These are phyloP conservation scores for Pythium coloratum DNA, from an alignment of 352 stramenopile genomes.

Conservation along the genomic window DNA sequence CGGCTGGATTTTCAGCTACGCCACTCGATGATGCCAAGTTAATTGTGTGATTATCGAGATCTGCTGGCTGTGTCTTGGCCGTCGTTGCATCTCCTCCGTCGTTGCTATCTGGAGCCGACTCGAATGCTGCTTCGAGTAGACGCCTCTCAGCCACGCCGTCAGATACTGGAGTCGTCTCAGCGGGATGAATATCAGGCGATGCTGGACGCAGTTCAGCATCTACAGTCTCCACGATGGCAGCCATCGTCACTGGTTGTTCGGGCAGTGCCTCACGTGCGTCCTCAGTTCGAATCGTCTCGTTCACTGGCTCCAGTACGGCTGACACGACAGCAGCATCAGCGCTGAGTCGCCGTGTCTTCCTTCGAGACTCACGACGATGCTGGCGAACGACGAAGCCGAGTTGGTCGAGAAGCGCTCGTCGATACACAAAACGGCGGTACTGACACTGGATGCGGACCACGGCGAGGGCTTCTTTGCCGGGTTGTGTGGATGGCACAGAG, in stretches of 20 bases:
- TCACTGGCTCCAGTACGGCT: background rate
- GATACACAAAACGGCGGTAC: conserved; percentile 18
- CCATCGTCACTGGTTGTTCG: background rate
- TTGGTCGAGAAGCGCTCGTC: conserved; percentile 20
- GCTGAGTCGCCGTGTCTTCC: conserved; percentile 15
- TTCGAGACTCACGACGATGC: conserved; percentile 25
- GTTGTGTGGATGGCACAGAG: background rate
- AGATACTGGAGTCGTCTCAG: no score
- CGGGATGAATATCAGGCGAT: background rate
- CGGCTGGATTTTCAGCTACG: no score
- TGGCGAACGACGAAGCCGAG: conserved; percentile 20
- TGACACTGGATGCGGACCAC: conserved; percentile 20
- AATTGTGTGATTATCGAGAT: no score
- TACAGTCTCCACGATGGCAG: background rate
- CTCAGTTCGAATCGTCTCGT: background rate
- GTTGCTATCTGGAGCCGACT: background rate
- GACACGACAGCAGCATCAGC: background rate
- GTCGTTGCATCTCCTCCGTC: background rate
- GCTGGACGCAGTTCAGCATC: background rate
- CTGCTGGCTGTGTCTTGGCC: background rate
- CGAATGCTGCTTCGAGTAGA: background rate
- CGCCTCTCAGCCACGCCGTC: background rate
- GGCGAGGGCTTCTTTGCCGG: background rate
- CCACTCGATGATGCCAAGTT: no score
- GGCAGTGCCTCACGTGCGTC: background rate